Evolutionary conservation across 306 rosid genomes (phyloP), one percentile per base, ranked within the genome.

Genomic region (Castanea sativa): DNA sequence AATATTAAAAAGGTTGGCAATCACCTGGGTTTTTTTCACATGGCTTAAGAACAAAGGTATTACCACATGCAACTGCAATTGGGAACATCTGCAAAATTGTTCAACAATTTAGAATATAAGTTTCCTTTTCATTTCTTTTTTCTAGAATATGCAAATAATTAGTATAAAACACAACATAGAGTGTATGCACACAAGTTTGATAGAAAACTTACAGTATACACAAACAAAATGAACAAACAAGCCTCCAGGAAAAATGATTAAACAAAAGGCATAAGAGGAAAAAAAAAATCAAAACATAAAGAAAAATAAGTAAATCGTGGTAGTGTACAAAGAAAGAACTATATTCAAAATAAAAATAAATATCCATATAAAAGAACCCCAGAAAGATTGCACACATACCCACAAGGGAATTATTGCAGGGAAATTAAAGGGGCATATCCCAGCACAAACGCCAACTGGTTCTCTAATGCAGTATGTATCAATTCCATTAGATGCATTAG

Each of bases 361-460:
- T 25, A 14, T 77, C 61, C 67, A 82, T 74, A 2, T 12, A 51
- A 73, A 25, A 53, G 73, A 79, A 72, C 15, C 51, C 10, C 7
- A 14, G 35, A 73, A 41, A 56, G 18, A 71, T 27, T 27, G 74
- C 76, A 81, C 79, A 51, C 91, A 55, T 87, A 92, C 97, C 97
- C 95, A 92, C 83, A 92, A 82, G 67, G 92, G 87, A 72, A 86
- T 75, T 71, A 73, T 82, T 70, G 91, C 91, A 45, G 97, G 85
- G 83, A 82, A 88, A 82, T 92, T 87, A 71, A 85, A 57, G 35
- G 95, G 85, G 79, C 93, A 92, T 71, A 92, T 89, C 74, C 97
- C 97, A 20, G 92, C 95, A 89, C 97, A 92, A 82, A 92, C 93
- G 71, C 97, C 97, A 53, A 90, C 91, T 38, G 97, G 97, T 76